Conservation (phyloP, 1,284 basidiomycete genomes). For the Moesziomyces parantarcticus region DNA sequence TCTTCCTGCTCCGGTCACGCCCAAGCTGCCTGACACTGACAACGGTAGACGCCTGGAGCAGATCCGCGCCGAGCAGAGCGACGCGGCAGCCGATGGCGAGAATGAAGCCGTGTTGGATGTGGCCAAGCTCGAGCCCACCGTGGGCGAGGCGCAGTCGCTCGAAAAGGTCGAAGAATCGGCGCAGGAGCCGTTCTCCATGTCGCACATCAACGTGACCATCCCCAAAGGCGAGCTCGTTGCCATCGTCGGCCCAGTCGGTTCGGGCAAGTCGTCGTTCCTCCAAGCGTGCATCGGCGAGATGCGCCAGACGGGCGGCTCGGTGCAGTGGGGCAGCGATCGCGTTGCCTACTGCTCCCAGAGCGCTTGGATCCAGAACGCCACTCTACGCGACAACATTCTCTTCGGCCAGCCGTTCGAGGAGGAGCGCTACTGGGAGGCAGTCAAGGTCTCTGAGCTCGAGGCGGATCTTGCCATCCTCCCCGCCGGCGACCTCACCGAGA, state of each 20-base stretch:
- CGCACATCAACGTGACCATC: conserved; percentile 48
- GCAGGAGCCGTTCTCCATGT: conserved; percentile 56
- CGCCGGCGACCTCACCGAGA: conserved; percentile 78
- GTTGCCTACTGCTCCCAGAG: conserved; percentile 84
- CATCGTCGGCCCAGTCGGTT: conserved; percentile 66
- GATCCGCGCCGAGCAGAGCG: conserved; percentile 43
- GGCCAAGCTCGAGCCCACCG: conserved; percentile 27
- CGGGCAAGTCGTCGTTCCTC: conserved; percentile 63
- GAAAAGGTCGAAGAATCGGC: conserved; percentile 23
- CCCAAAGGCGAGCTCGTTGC: conserved; percentile 54
- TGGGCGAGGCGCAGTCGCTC: conserved; percentile 16
- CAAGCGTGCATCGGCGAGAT: conserved; percentile 66
- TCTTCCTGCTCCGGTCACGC: conserved; percentile 27
- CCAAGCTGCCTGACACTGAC: conserved; percentile 24
- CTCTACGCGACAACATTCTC: conserved; percentile 72
- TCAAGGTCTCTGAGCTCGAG: conserved; percentile 54
- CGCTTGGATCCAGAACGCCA: conserved; percentile 89
- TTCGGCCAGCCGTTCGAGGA: conserved; percentile 71
- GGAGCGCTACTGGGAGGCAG: conserved; percentile 70
- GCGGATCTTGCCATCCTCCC: conserved; percentile 79
- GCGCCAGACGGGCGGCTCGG: conserved; percentile 49
- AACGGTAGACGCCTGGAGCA: conserved; percentile 28
- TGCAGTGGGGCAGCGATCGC: conserved; percentile 60
- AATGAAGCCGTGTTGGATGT: conserved; percentile 31
- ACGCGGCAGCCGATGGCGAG: conserved; percentile 22